Evolutionary conservation across 306 rosid species (phyloP).

Genomic region (Malus sylvestris): DNA sequence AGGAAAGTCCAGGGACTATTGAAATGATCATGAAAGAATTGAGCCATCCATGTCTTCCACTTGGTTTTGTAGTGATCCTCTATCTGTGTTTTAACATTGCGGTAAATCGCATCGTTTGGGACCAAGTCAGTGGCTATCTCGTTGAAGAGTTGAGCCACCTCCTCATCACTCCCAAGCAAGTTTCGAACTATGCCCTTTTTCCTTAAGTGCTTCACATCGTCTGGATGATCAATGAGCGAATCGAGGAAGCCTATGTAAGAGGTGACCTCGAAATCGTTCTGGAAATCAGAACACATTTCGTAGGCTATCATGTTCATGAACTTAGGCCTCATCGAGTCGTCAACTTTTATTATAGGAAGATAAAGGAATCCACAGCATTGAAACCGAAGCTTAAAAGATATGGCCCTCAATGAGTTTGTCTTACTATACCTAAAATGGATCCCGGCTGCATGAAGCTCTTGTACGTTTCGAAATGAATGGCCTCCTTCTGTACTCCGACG

Average conservation of each 20-base stretch:
- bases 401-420: background rate
- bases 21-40: background rate
- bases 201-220: background rate
- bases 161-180: background rate
- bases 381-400: background rate
- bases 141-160: constrained; percentile 3
- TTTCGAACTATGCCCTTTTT: background rate
- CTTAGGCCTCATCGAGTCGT: background rate
- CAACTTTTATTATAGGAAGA: constrained; percentile 10
- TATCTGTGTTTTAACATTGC: background rate
- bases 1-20: background rate
- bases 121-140: background rate
- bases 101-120: background rate
- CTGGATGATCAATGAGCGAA: constrained; percentile 2
- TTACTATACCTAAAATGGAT: background rate
- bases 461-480: background rate
- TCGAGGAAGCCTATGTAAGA: constrained; percentile 11
- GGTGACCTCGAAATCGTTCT: background rate
- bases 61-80: background rate
- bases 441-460: background rate
- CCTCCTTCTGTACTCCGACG: too few relatives aligned
- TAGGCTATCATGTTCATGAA: constrained; percentile 3
- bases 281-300: constrained; percentile 11
- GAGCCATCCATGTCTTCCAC: background rate
- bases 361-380: background rate